Evolutionary conservation across 2,329 filamentous ascomycete species (phyloP).

Genomic region (Tolypocladium ovalisporum): DNA sequence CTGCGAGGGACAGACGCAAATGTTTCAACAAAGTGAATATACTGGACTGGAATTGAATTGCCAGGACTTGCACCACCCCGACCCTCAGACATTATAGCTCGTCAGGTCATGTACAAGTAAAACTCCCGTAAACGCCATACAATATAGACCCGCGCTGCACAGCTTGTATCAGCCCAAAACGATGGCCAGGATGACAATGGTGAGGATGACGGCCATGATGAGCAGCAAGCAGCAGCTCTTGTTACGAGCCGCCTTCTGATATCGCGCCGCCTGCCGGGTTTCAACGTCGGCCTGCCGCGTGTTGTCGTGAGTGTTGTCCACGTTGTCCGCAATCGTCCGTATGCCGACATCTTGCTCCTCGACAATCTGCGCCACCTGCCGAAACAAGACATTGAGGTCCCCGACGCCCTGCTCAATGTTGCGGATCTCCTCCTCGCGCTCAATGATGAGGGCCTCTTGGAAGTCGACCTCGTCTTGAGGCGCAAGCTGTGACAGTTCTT

Average conservation of each 20-base stretch:
- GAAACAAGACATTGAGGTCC: conserved; percentile 92
- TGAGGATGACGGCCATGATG: conserved; percentile 78
- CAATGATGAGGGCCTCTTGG: conserved; percentile 88
- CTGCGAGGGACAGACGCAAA: conserved; percentile 6
- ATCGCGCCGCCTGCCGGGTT: conserved; percentile 72
- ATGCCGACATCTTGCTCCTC: conserved; percentile 82
- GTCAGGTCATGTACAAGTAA: conserved; percentile 4
- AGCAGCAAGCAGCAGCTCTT: conserved; percentile 89
- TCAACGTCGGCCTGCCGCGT: conserved; percentile 80
- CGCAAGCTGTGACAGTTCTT: conserved; percentile 70
- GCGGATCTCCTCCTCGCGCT: conserved; percentile 92
- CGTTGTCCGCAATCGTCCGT: conserved; percentile 79
- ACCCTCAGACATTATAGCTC: conserved; percentile 4
- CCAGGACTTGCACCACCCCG: not conserved
- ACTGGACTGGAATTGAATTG: conserved; percentile 3
- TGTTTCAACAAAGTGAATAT: conserved; percentile 6
- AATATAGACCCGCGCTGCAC: not conserved
- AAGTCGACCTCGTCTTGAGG: conserved; percentile 95
- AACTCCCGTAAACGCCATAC: conserved; percentile 6
- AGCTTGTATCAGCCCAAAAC: conserved; percentile 50
- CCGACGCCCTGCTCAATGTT: conserved; percentile 96
- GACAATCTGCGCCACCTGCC: conserved; percentile 96
- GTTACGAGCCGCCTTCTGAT: conserved; percentile 91
- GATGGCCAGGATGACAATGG: conserved; percentile 81
- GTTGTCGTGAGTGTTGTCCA: conserved; percentile 70